Percentiles rank a stretch among this genome's conserved stretches.
These are phyloP conservation scores for Daldinia decipiens DNA, from an alignment of 495 filamentous ascomycete genomes.

Conservation along the genomic window DNA sequence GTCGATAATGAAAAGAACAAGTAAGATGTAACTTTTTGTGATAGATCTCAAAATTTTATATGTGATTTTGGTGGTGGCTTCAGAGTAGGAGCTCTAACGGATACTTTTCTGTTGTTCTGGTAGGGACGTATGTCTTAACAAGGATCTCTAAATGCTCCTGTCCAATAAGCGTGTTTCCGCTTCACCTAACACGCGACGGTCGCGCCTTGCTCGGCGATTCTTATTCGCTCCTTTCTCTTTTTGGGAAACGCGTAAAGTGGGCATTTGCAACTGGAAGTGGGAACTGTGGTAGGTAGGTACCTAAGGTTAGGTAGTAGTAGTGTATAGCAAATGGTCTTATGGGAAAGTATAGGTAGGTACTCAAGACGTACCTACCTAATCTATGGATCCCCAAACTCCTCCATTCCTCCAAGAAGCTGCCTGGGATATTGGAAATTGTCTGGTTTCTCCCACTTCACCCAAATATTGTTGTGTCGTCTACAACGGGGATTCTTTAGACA, in stretches of 20 bases:
- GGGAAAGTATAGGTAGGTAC: conserved; percentile 19
- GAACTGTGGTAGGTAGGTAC: too few relatives aligned
- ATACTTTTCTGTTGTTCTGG: conserved; percentile 27
- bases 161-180: conserved; percentile 52
- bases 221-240: conserved; percentile 42
- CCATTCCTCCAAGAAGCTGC: conserved; percentile 6
- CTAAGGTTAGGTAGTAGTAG: too few relatives aligned
- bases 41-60: conserved; percentile 17
- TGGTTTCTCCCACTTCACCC: conserved; percentile 30
- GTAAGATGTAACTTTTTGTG: conserved; percentile 23
- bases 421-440: conserved; percentile 13
- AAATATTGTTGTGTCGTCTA: conserved; percentile 19
- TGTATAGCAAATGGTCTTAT: neutral
- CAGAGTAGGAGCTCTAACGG: conserved; percentile 11
- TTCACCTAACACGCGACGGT: conserved; percentile 35
- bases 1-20: conserved; percentile 18
- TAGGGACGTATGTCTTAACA: conserved; percentile 40
- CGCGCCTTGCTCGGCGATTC: conserved; percentile 33
- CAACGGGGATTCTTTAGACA: conserved; percentile 24
- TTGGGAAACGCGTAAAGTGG: conserved; percentile 46
- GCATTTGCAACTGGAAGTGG: conserved; percentile 1
- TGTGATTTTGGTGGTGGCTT: conserved; percentile 29
- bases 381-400: neutral
- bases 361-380: conserved; percentile 36
- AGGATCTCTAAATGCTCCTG: conserved; percentile 48